Percentiles rank a stretch among this genome's conserved stretches.
Evolutionary conservation across 2,329 filamentous ascomycete species (phyloP).

Genomic region (Drechslerella stenobrocha): DNA sequence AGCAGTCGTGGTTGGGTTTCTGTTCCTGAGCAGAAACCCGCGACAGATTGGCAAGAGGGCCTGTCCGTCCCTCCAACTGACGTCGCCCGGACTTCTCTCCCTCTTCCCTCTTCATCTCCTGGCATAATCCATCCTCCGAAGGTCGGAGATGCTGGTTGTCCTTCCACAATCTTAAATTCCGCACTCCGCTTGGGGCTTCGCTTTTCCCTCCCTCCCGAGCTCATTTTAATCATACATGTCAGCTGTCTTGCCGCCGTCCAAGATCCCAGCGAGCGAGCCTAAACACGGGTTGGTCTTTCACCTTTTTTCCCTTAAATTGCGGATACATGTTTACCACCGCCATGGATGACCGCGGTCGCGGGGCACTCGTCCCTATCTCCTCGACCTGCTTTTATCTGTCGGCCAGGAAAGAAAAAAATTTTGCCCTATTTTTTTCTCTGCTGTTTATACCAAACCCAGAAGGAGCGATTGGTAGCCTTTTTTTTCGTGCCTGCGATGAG

Average conservation of each 20-base stretch:
- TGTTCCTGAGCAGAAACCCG: conserved; percentile 31
- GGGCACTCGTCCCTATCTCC: conserved; percentile 37
- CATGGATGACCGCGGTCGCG: conserved; percentile 44
- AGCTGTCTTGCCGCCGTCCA: conserved; percentile 23
- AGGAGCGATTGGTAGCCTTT: conserved; percentile 26
- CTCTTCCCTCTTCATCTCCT: conserved; percentile 10
- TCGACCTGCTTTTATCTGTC: conserved; percentile 22
- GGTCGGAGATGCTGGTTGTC: conserved; percentile 4
- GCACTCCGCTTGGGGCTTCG: background rate
- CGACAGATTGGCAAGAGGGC: conserved; percentile 14
- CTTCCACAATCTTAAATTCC: conserved; percentile 17
- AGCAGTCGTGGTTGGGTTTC: background rate
- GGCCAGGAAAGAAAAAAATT: conserved; percentile 20
- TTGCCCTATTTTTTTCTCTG: background rate
- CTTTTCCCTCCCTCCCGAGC: conserved; percentile 24
- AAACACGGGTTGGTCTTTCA: conserved; percentile 32
- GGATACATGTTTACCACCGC: conserved; percentile 25
- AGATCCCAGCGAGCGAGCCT: conserved; percentile 15
- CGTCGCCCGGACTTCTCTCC: conserved; percentile 14
- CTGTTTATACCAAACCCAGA: conserved; percentile 30
- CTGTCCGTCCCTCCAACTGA: conserved; percentile 14
- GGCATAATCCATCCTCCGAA: background rate
- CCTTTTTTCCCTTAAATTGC: conserved; percentile 18
- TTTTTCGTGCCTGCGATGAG: conserved; percentile 29
- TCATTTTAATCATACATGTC: conserved; percentile 23